phyloP scores from a whole-genome alignment of 2,329 filamentous ascomycete genomes.

The Pseudogymnoascus sp. region DNA sequence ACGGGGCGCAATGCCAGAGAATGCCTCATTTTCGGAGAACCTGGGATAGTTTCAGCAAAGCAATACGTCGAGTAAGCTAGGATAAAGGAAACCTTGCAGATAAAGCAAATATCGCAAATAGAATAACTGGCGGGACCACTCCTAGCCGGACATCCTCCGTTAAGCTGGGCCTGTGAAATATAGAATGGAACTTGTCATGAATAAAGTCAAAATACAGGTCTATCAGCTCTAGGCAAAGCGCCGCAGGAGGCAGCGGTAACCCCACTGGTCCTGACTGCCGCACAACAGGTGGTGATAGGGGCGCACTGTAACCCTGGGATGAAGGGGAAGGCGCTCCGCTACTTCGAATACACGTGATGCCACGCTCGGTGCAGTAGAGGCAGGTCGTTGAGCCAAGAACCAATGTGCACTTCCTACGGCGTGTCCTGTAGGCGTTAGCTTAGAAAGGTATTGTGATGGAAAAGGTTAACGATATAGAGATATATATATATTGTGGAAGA shows the following conservation, averaged over 20 bases:
- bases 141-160: conserved; percentile 15
- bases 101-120: conserved; percentile 21
- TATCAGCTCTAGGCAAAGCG: conserved; percentile 18
- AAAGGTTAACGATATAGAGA: neutral
- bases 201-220: conserved; percentile 22
- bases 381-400: neutral
- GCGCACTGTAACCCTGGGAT: neutral
- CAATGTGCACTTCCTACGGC: neutral
- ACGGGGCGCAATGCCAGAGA: conserved; percentile 15
- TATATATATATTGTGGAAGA: neutral
- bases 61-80: neutral
- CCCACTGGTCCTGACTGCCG: neutral
- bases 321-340: neutral
- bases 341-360: neutral
- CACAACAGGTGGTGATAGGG: neutral
- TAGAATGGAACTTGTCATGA: conserved; percentile 21
- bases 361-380: neutral
- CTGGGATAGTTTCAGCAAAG: conserved; percentile 12
- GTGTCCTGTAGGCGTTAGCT: neutral
- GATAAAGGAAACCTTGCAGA: conserved; percentile 17
- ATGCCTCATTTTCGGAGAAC: conserved; percentile 18
- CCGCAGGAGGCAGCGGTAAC: neutral
- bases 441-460: neutral
- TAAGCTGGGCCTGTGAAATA: conserved; percentile 22
- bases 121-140: conserved; percentile 15